A percentile compares a stretch with the other conserved stretches of the same genome.
These are phyloP conservation scores for Trichoderma atrobrunneum DNA, from an alignment of 2,329 filamentous ascomycete species.

Conservation along the genomic window DNA sequence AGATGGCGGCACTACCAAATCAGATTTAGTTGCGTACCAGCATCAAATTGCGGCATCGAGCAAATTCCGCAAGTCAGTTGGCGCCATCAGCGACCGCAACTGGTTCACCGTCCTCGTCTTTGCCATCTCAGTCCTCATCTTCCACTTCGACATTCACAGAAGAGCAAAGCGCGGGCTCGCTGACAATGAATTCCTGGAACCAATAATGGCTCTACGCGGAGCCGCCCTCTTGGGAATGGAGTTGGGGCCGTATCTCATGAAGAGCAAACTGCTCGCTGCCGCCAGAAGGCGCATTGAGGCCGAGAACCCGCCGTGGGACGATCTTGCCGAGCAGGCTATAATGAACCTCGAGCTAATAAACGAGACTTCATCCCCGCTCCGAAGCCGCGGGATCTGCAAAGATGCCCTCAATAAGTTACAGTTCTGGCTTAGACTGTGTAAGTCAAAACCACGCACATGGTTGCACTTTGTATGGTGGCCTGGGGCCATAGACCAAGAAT, in stretches of 20 bases:
- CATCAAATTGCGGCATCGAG: background rate
- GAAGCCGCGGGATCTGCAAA: background rate
- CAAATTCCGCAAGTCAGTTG: background rate
- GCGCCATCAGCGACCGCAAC: conserved; percentile 6
- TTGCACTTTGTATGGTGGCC: conserved; percentile 10
- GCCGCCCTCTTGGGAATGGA: background rate
- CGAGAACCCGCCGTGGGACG: background rate
- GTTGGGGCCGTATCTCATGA: background rate
- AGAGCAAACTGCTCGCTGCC: background rate
- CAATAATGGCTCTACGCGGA: background rate
- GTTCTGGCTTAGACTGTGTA: background rate
- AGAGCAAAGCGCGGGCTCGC: background rate
- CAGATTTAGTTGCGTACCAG: background rate
- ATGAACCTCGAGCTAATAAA: background rate
- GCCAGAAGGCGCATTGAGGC: background rate
- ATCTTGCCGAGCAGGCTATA: background rate
- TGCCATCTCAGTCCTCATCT: conserved; percentile 8
- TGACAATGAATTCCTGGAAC: background rate
- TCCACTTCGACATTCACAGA: conserved; percentile 17
- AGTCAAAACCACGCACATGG: background rate
- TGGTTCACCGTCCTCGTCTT: conserved; percentile 13
- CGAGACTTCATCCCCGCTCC: background rate
- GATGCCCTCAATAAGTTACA: background rate
- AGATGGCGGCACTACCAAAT: background rate
- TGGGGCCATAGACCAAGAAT: background rate